Percentiles rank a stretch among this genome's conserved stretches.
phyloP scores from a whole-genome alignment of 106 monocot genomes.

The Posidonia australis region DNA sequence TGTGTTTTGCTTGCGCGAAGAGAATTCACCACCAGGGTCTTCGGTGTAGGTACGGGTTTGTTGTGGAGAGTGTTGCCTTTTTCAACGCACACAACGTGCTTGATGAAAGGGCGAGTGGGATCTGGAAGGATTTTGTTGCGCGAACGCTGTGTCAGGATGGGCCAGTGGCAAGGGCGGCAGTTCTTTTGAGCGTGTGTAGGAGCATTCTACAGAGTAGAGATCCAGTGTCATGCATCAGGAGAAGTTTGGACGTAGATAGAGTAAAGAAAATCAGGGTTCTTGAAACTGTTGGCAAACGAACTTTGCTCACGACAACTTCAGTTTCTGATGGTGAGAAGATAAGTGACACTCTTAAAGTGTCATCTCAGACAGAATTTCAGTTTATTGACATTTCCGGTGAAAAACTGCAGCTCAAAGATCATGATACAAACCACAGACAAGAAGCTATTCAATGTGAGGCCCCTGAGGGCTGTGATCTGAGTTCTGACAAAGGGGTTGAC shows the following conservation, averaged over 20 bases:
- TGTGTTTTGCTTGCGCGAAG: constrained; percentile 26
- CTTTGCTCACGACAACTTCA: background rate
- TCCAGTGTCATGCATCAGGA: constrained; percentile 35
- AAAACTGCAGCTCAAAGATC: background rate
- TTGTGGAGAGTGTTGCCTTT: constrained; percentile 43
- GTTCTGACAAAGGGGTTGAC: background rate
- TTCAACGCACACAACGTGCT: background rate
- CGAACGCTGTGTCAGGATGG: background rate
- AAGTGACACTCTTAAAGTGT: background rate
- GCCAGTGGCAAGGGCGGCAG: constrained; percentile 14
- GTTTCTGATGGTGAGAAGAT: background rate
- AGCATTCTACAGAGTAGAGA: constrained; percentile 31
- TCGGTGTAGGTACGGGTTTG: constrained; percentile 23
- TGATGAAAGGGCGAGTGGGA: background rate
- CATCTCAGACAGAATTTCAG: background rate
- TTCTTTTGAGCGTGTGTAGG: constrained; percentile 36
- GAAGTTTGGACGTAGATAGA: constrained; percentile 5
- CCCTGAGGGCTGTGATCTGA: background rate
- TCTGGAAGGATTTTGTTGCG: background rate
- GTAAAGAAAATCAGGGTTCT: background rate
- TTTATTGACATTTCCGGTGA: background rate
- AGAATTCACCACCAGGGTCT: background rate
- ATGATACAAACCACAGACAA: background rate
- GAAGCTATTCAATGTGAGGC: background rate
- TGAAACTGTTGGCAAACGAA: background rate